These are phyloP conservation scores for Galeopsis tetrahit DNA, from an alignment of 257 asterid species.

Conservation along the genomic window DNA sequence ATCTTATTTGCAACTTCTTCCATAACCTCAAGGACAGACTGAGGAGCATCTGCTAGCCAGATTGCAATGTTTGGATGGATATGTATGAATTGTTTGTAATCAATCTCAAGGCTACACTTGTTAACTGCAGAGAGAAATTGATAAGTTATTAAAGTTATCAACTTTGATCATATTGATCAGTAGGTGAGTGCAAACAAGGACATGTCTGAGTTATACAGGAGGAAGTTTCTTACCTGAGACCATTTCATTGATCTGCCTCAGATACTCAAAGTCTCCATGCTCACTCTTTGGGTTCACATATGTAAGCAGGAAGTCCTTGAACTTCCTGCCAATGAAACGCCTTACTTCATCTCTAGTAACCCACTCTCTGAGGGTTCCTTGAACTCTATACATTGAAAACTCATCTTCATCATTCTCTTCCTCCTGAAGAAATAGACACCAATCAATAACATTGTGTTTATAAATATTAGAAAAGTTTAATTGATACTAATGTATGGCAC, in stretches of 20 bases:
- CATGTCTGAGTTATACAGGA: slow-evolving; percentile 10
- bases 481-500: neutral
- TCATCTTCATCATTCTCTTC: slow-evolving; percentile 88
- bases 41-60: slow-evolving; percentile 99
- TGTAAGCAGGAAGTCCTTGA: slow-evolving; percentile 87
- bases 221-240: slow-evolving; percentile 69
- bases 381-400: slow-evolving; percentile 89
- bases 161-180: slow-evolving; percentile 7
- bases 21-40: slow-evolving; percentile 97
- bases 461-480: neutral
- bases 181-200: slow-evolving; percentile 24
- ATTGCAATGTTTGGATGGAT: slow-evolving; percentile 93
- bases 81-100: slow-evolving; percentile 85
- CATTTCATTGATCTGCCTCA: slow-evolving; percentile 95
- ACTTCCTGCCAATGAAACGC: slow-evolving; percentile 88
- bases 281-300: slow-evolving; percentile 80
- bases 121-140: slow-evolving; percentile 63
- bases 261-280: slow-evolving; percentile 83
- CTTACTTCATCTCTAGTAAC: slow-evolving; percentile 99
- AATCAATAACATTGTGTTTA: slow-evolving; percentile 7
- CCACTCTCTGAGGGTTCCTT: slow-evolving; percentile 98
- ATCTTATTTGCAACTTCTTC: slow-evolving; percentile 95
- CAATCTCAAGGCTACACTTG: slow-evolving; percentile 97
- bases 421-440: slow-evolving; percentile 52
- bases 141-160: slow-evolving; percentile 27